A percentile compares a stretch with the other conserved stretches of the same genome.
phyloP scores from a whole-genome alignment of 306 rosid species.

The Pyrus communis region DNA sequence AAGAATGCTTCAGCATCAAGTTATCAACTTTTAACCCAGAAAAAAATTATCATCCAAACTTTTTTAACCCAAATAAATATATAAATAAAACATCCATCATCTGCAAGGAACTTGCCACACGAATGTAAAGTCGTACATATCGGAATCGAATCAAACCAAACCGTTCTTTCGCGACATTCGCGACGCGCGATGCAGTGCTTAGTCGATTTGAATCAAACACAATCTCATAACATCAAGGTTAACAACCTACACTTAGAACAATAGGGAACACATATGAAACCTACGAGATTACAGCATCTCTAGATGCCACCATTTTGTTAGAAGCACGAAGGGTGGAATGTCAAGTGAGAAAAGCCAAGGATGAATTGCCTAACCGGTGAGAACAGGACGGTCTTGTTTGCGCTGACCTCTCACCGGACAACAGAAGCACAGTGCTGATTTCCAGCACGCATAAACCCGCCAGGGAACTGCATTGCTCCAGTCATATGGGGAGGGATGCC shows the following conservation, averaged over 20 bases:
- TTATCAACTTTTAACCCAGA: not conserved
- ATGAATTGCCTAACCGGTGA: slow-evolving; percentile 74
- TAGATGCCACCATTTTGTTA: not conserved
- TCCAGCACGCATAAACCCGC: slow-evolving; percentile 36
- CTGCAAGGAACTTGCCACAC: not conserved
- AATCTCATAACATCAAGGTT: not conserved
- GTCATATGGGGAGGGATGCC: slow-evolving; percentile 25
- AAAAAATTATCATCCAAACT: not conserved
- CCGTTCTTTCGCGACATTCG: not conserved
- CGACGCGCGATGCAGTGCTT: not conserved
- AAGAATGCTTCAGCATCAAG: not conserved
- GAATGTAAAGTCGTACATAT: not conserved
- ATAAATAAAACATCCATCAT: not conserved
- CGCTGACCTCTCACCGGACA: slow-evolving; percentile 41
- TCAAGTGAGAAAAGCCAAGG: slow-evolving; percentile 63
- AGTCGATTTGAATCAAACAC: not conserved
- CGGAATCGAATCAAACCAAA: not conserved
- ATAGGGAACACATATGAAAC: not conserved
- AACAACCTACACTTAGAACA: not conserved
- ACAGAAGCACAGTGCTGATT: slow-evolving; percentile 43
- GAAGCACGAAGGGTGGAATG: not conserved
- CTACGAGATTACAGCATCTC: not conserved
- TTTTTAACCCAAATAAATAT: not conserved
- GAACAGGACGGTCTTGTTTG: not conserved
- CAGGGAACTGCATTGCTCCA: slow-evolving; percentile 50